Base-by-base conservation (phyloP, 208 protist species). In the Trypanosoma caninum region DNA sequence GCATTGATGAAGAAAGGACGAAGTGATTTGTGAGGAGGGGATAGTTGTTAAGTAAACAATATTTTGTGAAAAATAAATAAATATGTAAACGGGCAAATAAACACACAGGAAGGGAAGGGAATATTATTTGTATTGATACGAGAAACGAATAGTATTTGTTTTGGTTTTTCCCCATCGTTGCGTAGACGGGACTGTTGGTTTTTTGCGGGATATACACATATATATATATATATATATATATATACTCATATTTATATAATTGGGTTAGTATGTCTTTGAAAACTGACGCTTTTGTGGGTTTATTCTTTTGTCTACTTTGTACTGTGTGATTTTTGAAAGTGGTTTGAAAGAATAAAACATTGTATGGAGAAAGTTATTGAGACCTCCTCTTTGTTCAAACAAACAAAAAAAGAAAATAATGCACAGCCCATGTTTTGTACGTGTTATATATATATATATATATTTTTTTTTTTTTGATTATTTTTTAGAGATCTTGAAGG, bases 1-100 rank as follows among this genome's bases (percentile, higher is more conserved):
- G 27, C 18, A 14, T 42, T 82, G 44, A 60, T 74, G 22, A 45
- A 57, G 16, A 69, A 66, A 37, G 35, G 44, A 8, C 64, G 40
- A 53, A 38, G 20, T 8, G 35, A 40, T n/a, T 22, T 16, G 11
- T 42, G 9, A 41, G 6, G n/a, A 22, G 35, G 58, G 44, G 3
- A 44, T 35, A 54, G 20, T 45, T 44, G 38, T 38, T 5, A 38
- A 46, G 30, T 18, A 59, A 56, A 23, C 18, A 65, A 65, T 58
- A 23, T 38, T 13, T 13, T 13, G 9, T 38, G 13, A 38, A 38
- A 7, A 38, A 38, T 38, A 38, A 38, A 38, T 14, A 38, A 38
- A 7, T 7, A 13, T 14, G 34, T 7, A 38, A 13, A 13, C 7
- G 13, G 13, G 13, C 7, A 38, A 38, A 38, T 7, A 38, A 38